Base-by-base conservation (phyloP, 23 red algal genomes). In the Chondrus crispus region DNA sequence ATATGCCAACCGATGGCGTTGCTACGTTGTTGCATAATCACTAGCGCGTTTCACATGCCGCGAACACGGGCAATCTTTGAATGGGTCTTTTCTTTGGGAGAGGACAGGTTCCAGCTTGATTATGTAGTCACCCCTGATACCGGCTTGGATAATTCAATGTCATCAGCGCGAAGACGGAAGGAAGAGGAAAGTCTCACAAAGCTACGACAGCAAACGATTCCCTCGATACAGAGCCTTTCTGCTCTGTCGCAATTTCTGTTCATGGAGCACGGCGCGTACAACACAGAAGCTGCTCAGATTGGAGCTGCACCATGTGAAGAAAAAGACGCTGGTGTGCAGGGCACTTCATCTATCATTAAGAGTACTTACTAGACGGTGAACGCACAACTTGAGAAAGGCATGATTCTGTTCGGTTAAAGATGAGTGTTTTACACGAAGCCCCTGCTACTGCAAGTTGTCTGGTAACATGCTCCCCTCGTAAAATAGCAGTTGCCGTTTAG, bases 1-100 rank as follows among this genome's bases (percentile, higher is more conserved):
- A 54, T 98, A 36, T 85, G 84, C 20, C 87, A 84, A 52, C 91
- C 91, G 66, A 84, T 98, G 46, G 45, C 58, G 30, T 74, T 98
- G 24, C 58, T 68, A 2, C 64, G 64, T 3, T 53, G 93, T 22
- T 85, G 87, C 45, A 74, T 98, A 5, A 88, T 98, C 45, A 98
- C 96, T 19, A 98, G 88, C 54, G 62, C 75, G 44, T 98, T 98
- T 62, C 96, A 98, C 66, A 91, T 94, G 92, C 47, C 77, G 24
- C 53, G 96, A 35, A 91, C 91, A 16, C 70, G 89, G 45, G 88
- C 81, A 7, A 88, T 93, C 22, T 98, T 98, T 85, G 88, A 98
- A 8, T 95, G 85, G 88, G 80, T 98, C 13, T 98, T 94, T 53
- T 18, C 35, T 11, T 40, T 97, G 43, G 69, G 81, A 62, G 70